A percentile compares a stretch with the other conserved stretches of the same genome.
Conservation (phyloP, 2,329 filamentous ascomycete genomes). For the Alternaria sp. region DNA sequence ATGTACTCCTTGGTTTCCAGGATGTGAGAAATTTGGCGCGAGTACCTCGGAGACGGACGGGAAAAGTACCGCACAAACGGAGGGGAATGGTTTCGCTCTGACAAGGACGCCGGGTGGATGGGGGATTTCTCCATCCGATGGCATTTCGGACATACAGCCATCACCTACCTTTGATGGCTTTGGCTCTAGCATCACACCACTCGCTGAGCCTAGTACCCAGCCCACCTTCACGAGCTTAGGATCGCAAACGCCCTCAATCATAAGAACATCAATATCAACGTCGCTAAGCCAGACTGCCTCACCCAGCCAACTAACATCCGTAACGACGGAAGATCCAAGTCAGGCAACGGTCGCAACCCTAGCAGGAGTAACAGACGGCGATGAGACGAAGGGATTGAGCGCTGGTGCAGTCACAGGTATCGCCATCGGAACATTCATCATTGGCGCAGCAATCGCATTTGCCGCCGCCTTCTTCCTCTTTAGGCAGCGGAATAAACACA, state of each 20-base stretch:
- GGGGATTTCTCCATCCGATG: background rate
- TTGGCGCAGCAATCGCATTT: conserved; percentile 39
- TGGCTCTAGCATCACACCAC: background rate
- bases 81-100: background rate
- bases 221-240: background rate
- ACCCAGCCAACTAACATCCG: background rate
- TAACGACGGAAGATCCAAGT: background rate
- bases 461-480: conserved; percentile 36
- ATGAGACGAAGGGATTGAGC: conserved; percentile 4
- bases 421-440: conserved; percentile 28
- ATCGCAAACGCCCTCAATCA: background rate
- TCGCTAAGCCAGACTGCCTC: background rate
- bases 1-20: background rate
- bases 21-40: background rate
- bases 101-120: background rate
- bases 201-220: background rate
- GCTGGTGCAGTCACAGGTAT: conserved; percentile 30
- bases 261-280: background rate
- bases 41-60: background rate
- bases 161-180: too few relatives aligned
- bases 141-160: too few relatives aligned
- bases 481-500: conserved; percentile 28
- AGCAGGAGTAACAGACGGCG: background rate
- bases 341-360: background rate
- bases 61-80: background rate